These are phyloP conservation scores for Lactarius indigo DNA, from an alignment of 768 basidiomycete genomes.

Conservation along the genomic window DNA sequence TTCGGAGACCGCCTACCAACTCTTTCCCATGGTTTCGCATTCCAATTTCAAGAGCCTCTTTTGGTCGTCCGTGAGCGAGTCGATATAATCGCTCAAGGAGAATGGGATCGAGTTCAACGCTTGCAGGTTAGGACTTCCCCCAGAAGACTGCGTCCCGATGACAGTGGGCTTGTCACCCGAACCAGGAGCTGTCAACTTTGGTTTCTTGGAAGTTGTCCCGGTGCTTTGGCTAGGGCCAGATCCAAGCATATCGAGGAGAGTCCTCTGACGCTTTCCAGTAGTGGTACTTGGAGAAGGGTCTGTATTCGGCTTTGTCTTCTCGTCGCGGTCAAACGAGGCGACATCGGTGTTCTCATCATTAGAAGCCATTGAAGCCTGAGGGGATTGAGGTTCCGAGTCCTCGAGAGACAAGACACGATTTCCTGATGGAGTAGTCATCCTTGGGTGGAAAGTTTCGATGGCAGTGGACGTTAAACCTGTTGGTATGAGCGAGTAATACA, in stretches of 20 bases:
- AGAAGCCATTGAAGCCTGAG: conserved; percentile 8
- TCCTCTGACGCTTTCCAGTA: conserved; percentile 53
- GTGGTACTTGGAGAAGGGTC: conserved; percentile 3
- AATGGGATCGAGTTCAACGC: conserved; percentile 67
- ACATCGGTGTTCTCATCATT: conserved; percentile 1
- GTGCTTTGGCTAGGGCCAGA: conserved; percentile 30
- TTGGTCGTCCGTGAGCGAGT: conserved; percentile 55
- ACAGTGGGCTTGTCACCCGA: conserved; percentile 9
- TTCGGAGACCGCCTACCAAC: conserved; percentile 46
- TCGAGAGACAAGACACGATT: conserved; percentile 34
- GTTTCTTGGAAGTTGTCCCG: conserved; percentile 45
- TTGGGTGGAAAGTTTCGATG: not conserved
- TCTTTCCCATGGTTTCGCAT: conserved; percentile 68
- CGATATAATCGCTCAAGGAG: conserved; percentile 50
- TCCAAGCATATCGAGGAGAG: conserved; percentile 62
- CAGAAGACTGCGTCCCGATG: not conserved
- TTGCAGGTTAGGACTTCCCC: conserved; percentile 24
- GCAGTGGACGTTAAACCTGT: conserved; percentile 1
- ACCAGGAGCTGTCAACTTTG: conserved; percentile 34
- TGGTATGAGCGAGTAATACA: not conserved
- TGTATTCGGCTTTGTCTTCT: conserved; percentile 9
- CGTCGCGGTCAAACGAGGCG: not conserved
- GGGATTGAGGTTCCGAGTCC: conserved; percentile 30
- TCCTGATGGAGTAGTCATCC: conserved; percentile 4
- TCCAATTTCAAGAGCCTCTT: conserved; percentile 60